Percentiles rank a stretch among this genome's conserved stretches.
Conservation (phyloP, 192 early-diverging fungal genomes). For the Coemansia reversa region DNA sequence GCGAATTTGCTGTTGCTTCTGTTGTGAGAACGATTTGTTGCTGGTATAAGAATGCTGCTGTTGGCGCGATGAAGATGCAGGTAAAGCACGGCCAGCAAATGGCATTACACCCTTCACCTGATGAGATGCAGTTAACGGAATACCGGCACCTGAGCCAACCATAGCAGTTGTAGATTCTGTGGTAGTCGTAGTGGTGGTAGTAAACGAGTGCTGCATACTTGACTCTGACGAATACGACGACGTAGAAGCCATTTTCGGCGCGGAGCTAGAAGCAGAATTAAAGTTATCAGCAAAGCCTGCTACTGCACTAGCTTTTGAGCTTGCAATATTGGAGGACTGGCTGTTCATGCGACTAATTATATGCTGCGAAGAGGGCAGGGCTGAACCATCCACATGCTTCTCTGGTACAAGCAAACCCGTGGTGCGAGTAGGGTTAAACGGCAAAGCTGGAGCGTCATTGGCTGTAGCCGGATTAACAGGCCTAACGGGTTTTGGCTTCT, state of each 20-base stretch:
- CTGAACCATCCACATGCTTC: constrained; percentile 14
- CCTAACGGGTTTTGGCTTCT: neutral
- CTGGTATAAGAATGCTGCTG: constrained; percentile 3
- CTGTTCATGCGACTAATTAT: constrained; percentile 36
- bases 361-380: constrained; percentile 25
- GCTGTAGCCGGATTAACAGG: constrained; percentile 8
- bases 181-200: constrained; percentile 3
- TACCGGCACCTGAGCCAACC: neutral
- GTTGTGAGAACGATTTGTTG: constrained; percentile 5
- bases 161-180: no score
- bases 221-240: constrained; percentile 2
- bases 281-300: neutral
- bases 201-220: constrained; percentile 8
- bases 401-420: neutral
- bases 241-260: neutral
- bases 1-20: neutral
- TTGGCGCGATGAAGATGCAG: neutral
- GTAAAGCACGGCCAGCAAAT: constrained; percentile 1
- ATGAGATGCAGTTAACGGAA: constrained; percentile 11
- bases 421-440: constrained; percentile 9
- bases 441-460: constrained; percentile 20
- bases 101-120: constrained; percentile 18
- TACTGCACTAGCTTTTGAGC: constrained; percentile 2
- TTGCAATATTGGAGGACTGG: neutral
- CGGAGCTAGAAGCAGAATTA: constrained; percentile 1